phyloP scores from a whole-genome alignment of 805 yeast genomes.

The Hanseniaspora singularis region DNA sequence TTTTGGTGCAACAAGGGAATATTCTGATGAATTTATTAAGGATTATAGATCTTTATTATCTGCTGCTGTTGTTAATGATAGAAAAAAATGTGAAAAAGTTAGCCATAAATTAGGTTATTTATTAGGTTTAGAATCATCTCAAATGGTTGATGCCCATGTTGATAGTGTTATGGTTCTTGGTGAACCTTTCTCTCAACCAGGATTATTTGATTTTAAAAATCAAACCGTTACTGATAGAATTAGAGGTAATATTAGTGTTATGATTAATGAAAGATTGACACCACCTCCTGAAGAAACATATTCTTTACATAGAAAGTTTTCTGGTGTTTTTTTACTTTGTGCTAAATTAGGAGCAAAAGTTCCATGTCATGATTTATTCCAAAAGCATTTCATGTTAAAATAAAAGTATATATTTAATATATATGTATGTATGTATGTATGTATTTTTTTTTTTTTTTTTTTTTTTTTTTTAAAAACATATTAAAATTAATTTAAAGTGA shows the following conservation, averaged over 20 bases:
- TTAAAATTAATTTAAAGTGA: too few species aligned
- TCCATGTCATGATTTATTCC: conserved; percentile 65
- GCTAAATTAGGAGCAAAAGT: conserved; percentile 73
- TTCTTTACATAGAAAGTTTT: conserved; percentile 85
- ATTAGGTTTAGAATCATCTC: conserved; percentile 77
- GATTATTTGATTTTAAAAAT: conserved; percentile 54
- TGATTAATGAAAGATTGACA: conserved; percentile 81
- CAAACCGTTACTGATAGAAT: conserved; percentile 94
- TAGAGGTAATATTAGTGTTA: conserved; percentile 70
- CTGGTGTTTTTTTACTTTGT: conserved; percentile 86
- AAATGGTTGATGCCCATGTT: conserved; percentile 85
- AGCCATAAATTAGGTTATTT: conserved; percentile 72
- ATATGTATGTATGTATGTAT: neutral
- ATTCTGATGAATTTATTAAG: conserved; percentile 50
- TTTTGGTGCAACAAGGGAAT: conserved; percentile 89
- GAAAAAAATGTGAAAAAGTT: conserved; percentile 47
- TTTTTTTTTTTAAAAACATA: too few species aligned
- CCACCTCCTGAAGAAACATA: conserved; percentile 99
- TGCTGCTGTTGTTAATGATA: conserved; percentile 61
- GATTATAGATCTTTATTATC: conserved; percentile 62
- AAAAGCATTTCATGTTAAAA: conserved; percentile 51
- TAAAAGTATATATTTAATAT: too few species aligned
- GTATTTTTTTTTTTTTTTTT: neutral
- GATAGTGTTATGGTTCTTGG: conserved; percentile 84
- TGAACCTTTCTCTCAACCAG: conserved; percentile 60